phyloP scores from a whole-genome alignment of 768 basidiomycete species.

The Amanita exitialis region DNA sequence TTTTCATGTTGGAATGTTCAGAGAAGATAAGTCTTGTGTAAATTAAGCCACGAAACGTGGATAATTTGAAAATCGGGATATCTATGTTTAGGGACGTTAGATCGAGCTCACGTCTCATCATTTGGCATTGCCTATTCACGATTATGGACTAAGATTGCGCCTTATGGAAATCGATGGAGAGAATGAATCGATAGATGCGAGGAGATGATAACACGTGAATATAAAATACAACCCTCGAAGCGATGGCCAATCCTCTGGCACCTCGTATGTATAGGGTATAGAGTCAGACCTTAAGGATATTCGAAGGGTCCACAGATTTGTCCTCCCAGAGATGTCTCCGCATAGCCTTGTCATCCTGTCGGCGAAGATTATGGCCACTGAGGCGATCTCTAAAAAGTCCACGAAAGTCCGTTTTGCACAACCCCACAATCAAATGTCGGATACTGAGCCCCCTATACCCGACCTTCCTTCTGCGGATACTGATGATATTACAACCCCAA shows the following conservation, averaged over 20 bases:
- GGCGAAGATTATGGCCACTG: conserved; percentile 4
- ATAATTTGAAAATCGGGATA: background rate
- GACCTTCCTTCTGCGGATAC: background rate
- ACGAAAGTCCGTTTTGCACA: background rate
- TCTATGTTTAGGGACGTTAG: background rate
- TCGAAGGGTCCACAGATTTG: conserved; percentile 2
- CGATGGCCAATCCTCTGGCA: background rate
- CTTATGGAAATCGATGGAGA: background rate
- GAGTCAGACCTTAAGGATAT: conserved; percentile 3
- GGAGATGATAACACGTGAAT: background rate
- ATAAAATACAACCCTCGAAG: conserved; percentile 1
- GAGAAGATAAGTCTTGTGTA: too few species aligned
- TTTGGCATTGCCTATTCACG: too few species aligned
- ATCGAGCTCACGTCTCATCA: background rate
- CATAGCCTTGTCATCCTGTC: conserved; percentile 2
- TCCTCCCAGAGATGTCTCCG: conserved; percentile 4
- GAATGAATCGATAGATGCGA: background rate
- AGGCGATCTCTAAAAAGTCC: conserved; percentile 7
- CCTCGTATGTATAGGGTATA: conserved; percentile 4
- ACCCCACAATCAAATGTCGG: background rate
- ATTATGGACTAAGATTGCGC: too few species aligned
- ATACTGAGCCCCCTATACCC: background rate
- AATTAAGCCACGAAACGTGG: background rate
- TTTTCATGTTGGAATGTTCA: background rate
- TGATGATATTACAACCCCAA: background rate